These are phyloP conservation scores for Mortierella polycephala DNA, from an alignment of 371 early-diverging fungal species.

Conservation along the genomic window DNA sequence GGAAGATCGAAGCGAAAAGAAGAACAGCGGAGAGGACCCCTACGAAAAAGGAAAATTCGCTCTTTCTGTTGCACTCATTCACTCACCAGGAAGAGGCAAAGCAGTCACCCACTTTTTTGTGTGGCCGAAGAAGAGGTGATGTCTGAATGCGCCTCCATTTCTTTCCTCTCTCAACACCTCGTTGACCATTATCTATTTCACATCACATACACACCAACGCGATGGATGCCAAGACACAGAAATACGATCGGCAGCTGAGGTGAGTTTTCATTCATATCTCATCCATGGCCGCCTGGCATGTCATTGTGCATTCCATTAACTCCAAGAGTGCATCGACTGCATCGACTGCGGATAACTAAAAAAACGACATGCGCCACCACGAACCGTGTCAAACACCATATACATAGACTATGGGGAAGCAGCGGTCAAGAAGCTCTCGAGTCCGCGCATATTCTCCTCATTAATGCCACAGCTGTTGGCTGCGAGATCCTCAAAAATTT, in stretches of 20 bases:
- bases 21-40: not conserved
- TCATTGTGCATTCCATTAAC: no score
- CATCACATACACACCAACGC: not conserved
- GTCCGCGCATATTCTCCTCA: constrained; percentile 80
- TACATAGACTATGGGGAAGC: constrained; percentile 87
- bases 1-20: constrained; percentile 1
- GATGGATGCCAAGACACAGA: constrained; percentile 69
- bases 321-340: not conserved
- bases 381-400: not conserved
- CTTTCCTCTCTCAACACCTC: not conserved
- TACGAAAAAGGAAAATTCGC: not conserved
- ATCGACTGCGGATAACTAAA: constrained; percentile 29
- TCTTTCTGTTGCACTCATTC: not conserved
- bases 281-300: not conserved
- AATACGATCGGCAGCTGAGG: constrained; percentile 94
- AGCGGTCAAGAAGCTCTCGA: constrained; percentile 93
- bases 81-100: not conserved
- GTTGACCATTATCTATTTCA: not conserved
- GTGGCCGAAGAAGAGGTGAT: not conserved
- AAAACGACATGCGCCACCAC: not conserved
- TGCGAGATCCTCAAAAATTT: constrained; percentile 95
- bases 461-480: constrained; percentile 86
- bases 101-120: constrained; percentile 14
- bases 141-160: not conserved
- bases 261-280: constrained; percentile 31